Percentiles rank a stretch among this genome's conserved stretches.
These are phyloP conservation scores for Pythium volutum DNA, from an alignment of 352 stramenopile species.

Conservation along the genomic window DNA sequence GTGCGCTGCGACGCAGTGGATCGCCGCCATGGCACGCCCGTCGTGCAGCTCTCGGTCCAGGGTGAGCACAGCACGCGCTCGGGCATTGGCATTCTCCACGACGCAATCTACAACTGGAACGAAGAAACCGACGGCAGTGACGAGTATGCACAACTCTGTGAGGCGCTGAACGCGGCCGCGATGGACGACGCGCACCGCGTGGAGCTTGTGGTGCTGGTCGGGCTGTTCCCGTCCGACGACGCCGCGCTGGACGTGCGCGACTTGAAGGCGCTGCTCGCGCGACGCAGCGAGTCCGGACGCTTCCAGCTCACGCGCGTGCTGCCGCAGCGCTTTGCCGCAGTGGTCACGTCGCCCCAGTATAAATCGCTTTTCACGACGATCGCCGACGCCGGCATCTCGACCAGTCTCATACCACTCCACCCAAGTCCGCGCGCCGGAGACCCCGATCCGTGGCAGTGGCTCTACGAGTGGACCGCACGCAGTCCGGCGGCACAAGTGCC, in stretches of 20 bases:
- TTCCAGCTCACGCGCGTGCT: background rate
- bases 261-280: constrained; percentile 9
- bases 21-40: background rate
- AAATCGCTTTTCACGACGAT: background rate
- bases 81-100: background rate
- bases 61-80: background rate
- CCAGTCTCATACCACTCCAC: background rate
- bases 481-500: too few relatives aligned
- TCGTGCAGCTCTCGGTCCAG: background rate
- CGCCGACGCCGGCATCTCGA: background rate
- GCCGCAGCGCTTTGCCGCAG: too few relatives aligned
- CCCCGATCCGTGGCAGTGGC: background rate
- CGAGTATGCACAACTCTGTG: background rate
- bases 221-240: background rate
- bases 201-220: constrained; percentile 4
- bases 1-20: constrained; percentile 16
- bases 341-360: too few relatives aligned
- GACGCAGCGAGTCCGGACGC: background rate
- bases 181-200: background rate
- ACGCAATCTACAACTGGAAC: constrained; percentile 15
- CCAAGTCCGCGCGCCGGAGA: background rate
- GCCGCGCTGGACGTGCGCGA: background rate
- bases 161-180: background rate
- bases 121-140: background rate
- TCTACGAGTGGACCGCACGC: constrained; percentile 6